Base-by-base conservation (phyloP, 352 stramenopile species). In the Thraustotheca clavata region DNA sequence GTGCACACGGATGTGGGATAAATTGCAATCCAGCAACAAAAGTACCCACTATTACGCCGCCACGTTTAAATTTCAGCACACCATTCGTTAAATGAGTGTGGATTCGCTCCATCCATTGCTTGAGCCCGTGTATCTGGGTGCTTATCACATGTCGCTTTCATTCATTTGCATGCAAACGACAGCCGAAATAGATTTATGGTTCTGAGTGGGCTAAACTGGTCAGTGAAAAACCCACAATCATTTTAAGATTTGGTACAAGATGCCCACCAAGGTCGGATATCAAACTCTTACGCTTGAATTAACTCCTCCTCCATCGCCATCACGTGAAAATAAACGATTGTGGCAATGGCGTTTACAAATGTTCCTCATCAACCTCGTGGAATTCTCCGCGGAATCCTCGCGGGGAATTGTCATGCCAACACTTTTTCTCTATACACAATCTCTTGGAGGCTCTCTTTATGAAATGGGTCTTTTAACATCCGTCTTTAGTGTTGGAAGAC, bases 391-490 rank as follows among this genome's bases (percentile, higher is more conserved):
- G 33, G 83, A 92, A 60, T 88, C 79, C 2, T 89, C 83, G 27
- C 77, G 83, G 20, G 83, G 83, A 48, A 71, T 92, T 29, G 81
- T 90, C 68, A 71, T 92, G 62, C 73, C 83, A 47, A 90, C 83
- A 48, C 78, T 92, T 34, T 92, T 88, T 67, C 79, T 92, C 18
- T 92, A 92, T 72, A 87, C 71, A 70, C 87, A 88, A 67, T 92
- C 80, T 20, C 74, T 92, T 24, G 83, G 83, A 43, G 83, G 83
- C 26, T 69, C 85, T 22, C 50, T 92, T 29, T 81, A 77, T 61
- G 88, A 86, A 67, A 92, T 92, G 83, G 83, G 80, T 0, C 40
- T 92, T 48, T 72, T 91, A 39, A 91, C 83, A 36, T 91, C 83
- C 24, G 75, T 89, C 39, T 91, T 91, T 67, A 88, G 76, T 8